These are phyloP conservation scores for Cyberlindnera amylophila DNA, from an alignment of 805 yeast genomes.

Conservation along the genomic window DNA sequence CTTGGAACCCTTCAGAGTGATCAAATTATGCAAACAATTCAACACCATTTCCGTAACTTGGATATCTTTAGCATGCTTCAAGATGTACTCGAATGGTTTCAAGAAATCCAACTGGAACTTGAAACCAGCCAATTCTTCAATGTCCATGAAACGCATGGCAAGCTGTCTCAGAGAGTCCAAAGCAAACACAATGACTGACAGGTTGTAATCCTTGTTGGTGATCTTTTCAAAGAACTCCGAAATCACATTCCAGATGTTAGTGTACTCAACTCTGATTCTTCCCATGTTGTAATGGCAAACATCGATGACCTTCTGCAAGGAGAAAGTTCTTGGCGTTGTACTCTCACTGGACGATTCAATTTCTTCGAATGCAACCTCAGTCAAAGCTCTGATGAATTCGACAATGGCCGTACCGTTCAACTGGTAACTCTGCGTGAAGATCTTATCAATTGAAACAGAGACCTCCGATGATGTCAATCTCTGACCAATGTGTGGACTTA, in stretches of 20 bases:
- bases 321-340: slow-evolving; percentile 82
- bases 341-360: slow-evolving; percentile 83
- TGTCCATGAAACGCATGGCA: slow-evolving; percentile 85
- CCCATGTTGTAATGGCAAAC: slow-evolving; percentile 97
- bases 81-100: slow-evolving; percentile 81
- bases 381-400: slow-evolving; percentile 80
- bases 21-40: slow-evolving; percentile 85
- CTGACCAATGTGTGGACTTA: slow-evolving; percentile 54
- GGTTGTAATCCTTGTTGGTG: slow-evolving; percentile 68
- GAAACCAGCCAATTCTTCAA: slow-evolving; percentile 93
- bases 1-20: slow-evolving; percentile 64
- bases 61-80: slow-evolving; percentile 59
- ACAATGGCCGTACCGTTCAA: slow-evolving; percentile 82
- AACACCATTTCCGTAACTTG: slow-evolving; percentile 85
- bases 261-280: slow-evolving; percentile 95
- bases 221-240: slow-evolving; percentile 84
- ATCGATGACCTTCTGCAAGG: slow-evolving; percentile 93
- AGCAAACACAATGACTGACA: slow-evolving; percentile 81
- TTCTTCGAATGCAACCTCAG: slow-evolving; percentile 86
- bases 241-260: slow-evolving; percentile 91
- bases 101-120: slow-evolving; percentile 93
- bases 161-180: slow-evolving; percentile 91
- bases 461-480: slow-evolving; percentile 62
- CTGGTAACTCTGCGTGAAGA: slow-evolving; percentile 77
- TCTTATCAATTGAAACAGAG: slow-evolving; percentile 78